Percentiles rank a stretch among this genome's conserved stretches.
Evolutionary conservation across 208 protist species (phyloP).

Genomic region (Trypanosoma theileri): DNA sequence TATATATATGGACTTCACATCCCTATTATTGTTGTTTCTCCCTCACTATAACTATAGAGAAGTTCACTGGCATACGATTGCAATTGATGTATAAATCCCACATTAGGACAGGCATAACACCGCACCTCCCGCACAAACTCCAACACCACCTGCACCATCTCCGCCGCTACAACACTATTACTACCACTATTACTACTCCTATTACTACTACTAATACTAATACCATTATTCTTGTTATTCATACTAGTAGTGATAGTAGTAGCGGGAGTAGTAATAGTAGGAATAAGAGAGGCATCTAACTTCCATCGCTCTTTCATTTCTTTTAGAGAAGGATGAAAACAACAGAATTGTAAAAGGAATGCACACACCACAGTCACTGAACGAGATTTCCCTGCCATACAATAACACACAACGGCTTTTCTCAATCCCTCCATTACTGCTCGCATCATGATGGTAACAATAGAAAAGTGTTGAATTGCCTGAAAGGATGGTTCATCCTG

Average conservation of each 20-base stretch:
- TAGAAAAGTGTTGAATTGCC: conserved; percentile 15
- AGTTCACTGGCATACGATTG: conserved; percentile 20
- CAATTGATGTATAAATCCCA: conserved; percentile 30
- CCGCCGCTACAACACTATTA: neutral
- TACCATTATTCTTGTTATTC: too few relatives aligned
- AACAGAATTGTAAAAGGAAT: conserved; percentile 59
- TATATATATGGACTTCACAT: too few relatives aligned
- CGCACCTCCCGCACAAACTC: conserved; percentile 35
- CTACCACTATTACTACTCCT: conserved; percentile 14
- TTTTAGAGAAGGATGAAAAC: conserved; percentile 28
- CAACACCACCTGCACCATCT: conserved; percentile 20
- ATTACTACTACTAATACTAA: conserved; percentile 26
- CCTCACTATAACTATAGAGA: neutral
- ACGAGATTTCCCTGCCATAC: conserved; percentile 68
- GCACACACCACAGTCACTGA: conserved; percentile 59
- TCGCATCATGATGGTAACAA: conserved; percentile 14
- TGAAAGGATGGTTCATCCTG: conserved; percentile 19
- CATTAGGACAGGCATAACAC: conserved; percentile 34
- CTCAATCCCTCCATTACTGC: conserved; percentile 20
- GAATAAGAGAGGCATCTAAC: too few relatives aligned
- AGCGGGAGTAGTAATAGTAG: too few relatives aligned
- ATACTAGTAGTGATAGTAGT: too few relatives aligned
- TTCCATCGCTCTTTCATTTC: too few relatives aligned
- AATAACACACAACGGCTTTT: conserved; percentile 58
- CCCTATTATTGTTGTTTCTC: too few relatives aligned